Base-by-base conservation (phyloP, 148 eudicot species). In the Rhododendron griersonianum region DNA sequence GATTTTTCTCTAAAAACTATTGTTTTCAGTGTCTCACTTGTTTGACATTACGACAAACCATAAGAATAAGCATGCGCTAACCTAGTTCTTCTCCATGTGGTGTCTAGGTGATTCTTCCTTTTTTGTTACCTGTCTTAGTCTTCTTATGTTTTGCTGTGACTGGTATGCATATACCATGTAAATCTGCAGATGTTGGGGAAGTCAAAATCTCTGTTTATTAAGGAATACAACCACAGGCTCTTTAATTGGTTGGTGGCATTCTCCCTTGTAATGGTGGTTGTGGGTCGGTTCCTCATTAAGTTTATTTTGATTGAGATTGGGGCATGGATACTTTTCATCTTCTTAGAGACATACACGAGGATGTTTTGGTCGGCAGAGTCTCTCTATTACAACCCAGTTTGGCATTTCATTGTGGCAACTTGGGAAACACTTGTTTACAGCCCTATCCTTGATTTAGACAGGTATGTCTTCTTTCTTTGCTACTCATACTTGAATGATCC, bases 321-420 rank as follows among this genome's bases (percentile, higher is more conserved):
- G 47, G 99, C 99, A 4, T 97, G 99, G 99, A 86, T 95, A 84
- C 93, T 97, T 83, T 97, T 97, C 90, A 93, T 97, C 81, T 97
- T 97, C 93, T 90, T 97, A 88, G 99, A 97, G 92, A 95, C 98
- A 44, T 97, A 97, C 83, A 97, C 99, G 8, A 90, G 99, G 91
- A 93, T 97, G 98, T 97, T 97, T 87, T 97, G 99, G 99, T 94
- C 99, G 19, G 94, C 99, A 0, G 99, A 97, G 89, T 91, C 99
- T 83, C 98, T 97, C 81, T 97, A 97, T 86, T 97, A 95, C 95
- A 97, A 95, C 88, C 95, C 99, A 0, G 91, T 87, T 45, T 97
- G 99, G 99, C 98, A 97, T 87, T 90, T 91, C 84, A 91, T 97
- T 86, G 98, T 97, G 2, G 88, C 89, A 23, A 88, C 98, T 69